Conservation (phyloP, 441 rosid species). For the Caryocar brasiliense region DNA sequence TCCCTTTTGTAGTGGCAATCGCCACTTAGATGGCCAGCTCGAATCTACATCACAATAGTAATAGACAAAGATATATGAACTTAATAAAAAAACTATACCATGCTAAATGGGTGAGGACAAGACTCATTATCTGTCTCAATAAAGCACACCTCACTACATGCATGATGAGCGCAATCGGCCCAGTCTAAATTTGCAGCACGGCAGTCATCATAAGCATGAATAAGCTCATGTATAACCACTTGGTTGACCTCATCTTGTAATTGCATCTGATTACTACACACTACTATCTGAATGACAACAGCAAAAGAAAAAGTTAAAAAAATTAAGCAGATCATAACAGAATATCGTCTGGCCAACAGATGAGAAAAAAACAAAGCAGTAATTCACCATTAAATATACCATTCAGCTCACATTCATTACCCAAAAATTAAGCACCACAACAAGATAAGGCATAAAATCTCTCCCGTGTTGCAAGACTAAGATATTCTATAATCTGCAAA, state of each 20-base stretch:
- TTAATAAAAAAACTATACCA: no score
- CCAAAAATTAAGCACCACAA: no score
- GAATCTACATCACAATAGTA: conserved; percentile 40
- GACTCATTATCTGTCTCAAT: not conserved
- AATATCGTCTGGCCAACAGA: not conserved
- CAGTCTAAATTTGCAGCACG: conserved; percentile 80
- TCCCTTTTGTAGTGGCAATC: conserved; percentile 93
- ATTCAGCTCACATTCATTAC: no score
- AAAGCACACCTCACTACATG: conserved; percentile 70
- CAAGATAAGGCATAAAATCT: no score
- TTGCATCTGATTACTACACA: conserved; percentile 64
- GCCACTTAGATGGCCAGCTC: conserved; percentile 83
- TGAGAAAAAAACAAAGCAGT: not conserved
- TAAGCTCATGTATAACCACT: conserved; percentile 75
- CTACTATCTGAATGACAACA: conserved; percentile 43
- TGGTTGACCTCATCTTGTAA: conserved; percentile 78
- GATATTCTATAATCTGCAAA: not conserved
- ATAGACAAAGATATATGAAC: not conserved
- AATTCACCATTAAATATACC: no score
- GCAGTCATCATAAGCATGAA: conserved; percentile 87
- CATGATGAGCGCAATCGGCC: conserved; percentile 90
- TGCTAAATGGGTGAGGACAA: no score
- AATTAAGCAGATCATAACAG: not conserved
- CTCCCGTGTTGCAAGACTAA: no score
- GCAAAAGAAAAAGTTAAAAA: not conserved